Percentiles rank a stretch among this genome's conserved stretches.
phyloP scores from a whole-genome alignment of 2,329 filamentous ascomycete genomes.

The Epichloe coenophiala region DNA sequence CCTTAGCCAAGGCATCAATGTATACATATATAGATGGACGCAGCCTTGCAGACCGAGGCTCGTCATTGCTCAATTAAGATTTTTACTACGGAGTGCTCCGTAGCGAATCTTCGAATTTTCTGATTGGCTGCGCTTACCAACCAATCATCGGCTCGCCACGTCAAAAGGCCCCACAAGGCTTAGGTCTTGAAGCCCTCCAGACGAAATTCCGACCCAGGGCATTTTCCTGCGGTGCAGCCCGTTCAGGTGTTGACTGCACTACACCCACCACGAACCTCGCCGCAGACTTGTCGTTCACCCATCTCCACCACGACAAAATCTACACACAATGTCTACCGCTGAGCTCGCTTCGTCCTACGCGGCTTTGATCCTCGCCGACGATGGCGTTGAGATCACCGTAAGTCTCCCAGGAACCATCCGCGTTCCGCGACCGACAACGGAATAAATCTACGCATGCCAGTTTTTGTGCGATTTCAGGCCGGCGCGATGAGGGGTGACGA shows the following conservation, averaged over 20 bases:
- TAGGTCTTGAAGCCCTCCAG: slow-evolving; percentile 28
- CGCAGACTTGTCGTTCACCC: slow-evolving; percentile 21
- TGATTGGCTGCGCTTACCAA: slow-evolving; percentile 7
- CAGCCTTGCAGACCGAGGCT: too few relatives aligned
- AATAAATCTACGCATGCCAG: neutral
- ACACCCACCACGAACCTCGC: slow-evolving; percentile 19
- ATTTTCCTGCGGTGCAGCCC: slow-evolving; percentile 23
- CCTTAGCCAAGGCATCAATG: too few relatives aligned
- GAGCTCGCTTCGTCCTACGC: slow-evolving; percentile 98
- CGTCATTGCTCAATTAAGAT: too few relatives aligned
- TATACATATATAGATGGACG: too few relatives aligned
- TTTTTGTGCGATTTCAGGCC: neutral
- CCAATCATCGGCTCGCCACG: slow-evolving; percentile 6
- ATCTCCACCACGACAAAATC: slow-evolving; percentile 27
- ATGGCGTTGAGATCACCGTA: slow-evolving; percentile 97
- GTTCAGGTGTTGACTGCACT: slow-evolving; percentile 18
- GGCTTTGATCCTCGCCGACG: slow-evolving; percentile 99
- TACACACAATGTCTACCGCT: slow-evolving; percentile 72
- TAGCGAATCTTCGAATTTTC: neutral
- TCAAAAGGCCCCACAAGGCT: slow-evolving; percentile 12
- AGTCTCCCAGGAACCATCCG: slow-evolving; percentile 24
- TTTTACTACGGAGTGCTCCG: neutral
- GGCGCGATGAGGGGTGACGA: slow-evolving; percentile 6
- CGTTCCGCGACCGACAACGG: neutral
- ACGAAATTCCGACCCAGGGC: slow-evolving; percentile 20